Percentiles rank a stretch among this genome's conserved stretches.
These are phyloP conservation scores for Aureobasidium sp. DNA, from an alignment of 2,329 filamentous ascomycete species.

Conservation along the genomic window DNA sequence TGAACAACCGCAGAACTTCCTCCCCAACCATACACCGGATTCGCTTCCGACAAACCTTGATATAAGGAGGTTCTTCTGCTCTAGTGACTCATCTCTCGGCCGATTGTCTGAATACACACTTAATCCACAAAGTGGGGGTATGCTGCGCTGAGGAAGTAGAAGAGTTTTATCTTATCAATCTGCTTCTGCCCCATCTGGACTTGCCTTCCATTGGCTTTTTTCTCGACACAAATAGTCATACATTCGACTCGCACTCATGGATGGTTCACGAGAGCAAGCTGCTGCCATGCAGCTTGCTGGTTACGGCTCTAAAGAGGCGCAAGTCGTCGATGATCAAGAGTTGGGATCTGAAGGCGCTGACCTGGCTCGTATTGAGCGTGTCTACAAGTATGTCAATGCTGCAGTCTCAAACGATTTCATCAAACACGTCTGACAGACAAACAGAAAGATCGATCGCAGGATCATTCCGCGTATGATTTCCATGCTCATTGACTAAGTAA, in stretches of 20 bases:
- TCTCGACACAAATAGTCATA: neutral
- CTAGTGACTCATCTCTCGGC: neutral
- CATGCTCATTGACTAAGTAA: neutral
- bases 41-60: conserved; percentile 6
- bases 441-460: conserved; percentile 24
- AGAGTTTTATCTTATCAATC: conserved; percentile 11
- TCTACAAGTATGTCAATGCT: conserved; percentile 15
- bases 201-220: neutral
- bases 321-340: conserved; percentile 11
- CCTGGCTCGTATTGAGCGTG: conserved; percentile 15
- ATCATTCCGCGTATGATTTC: conserved; percentile 24
- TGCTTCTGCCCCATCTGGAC: neutral
- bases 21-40: neutral
- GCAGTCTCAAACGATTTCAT: neutral
- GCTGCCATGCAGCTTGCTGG: conserved; percentile 6
- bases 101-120: neutral
- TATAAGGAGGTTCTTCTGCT: neutral
- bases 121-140: neutral
- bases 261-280: neutral
- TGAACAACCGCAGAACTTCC: neutral
- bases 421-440: neutral
- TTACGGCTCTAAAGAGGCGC: neutral
- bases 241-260: neutral
- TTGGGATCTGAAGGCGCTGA: conserved; percentile 6
- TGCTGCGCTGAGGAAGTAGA: neutral